Base-by-base conservation (phyloP, 805 yeast species). In the Kluyveromyces dobzhanskii region DNA sequence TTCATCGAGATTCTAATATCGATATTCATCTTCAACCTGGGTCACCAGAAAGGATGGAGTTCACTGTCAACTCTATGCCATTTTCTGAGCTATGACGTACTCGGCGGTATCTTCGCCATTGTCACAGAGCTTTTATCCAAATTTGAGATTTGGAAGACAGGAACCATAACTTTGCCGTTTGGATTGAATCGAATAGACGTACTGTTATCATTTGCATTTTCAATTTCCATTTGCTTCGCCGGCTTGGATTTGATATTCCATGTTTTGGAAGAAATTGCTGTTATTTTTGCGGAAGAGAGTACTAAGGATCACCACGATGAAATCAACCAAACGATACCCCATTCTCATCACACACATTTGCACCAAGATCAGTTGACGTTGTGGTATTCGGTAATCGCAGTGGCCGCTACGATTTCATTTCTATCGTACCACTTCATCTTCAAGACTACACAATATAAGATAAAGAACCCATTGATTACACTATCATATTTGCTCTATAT, bases 111-210 rank as follows among this genome's bases (percentile, higher is more conserved):
- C 1, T 67, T 82, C 12, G 70, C 80, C 2, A 81, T 83, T 0
- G 59, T 73, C 13, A 95, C 86, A 5, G 86, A 81, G 43, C 71
- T 86, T 10, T 73, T 90, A 74, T 73, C 85, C n/a, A 92, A 88
- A 54, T 90, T 90, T 60, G 94, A 85, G 46, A 94, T 83, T 4
- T 92, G 97, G 96, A 78, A 75, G 46, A 76, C 74, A 41, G 75
- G 88, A 5, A 83, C 95, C 1, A 67, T 92, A 24, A 78, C 79
- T 11, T 83, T 78, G 47, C 98, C 98, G 0, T 90, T 90, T 66
- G 98, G 97, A 0, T 65, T 90, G 18, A 94, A 94, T n/a, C 69
- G 98, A 42, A 70, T 85, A 12, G 96, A 90, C 54, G 94, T 90
- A 0, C 63, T 90, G 13, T 78, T 83, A 32, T 94, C 94, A 2